A percentile compares a stretch with the other conserved stretches of the same genome.
Conservation (phyloP, 306 rosid species). For the Clitoria ternatea region DNA sequence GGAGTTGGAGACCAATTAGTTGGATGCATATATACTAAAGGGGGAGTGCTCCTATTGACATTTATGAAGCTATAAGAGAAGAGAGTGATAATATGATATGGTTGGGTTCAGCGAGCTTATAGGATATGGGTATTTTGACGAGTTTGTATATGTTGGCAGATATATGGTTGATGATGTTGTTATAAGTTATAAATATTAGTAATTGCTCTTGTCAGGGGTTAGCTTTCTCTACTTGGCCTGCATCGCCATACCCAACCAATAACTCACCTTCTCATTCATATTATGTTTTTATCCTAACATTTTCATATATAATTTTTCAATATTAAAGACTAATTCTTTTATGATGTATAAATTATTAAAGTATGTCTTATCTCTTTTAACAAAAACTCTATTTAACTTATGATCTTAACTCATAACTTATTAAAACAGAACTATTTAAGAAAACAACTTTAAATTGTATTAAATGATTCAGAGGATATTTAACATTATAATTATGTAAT, state of each 20-base stretch:
- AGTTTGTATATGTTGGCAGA: neutral
- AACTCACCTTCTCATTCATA: neutral
- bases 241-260: neutral
- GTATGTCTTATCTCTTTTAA: no score
- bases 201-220: neutral
- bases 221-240: neutral
- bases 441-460: no score
- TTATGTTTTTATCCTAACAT: no score
- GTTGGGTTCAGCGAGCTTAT: neutral
- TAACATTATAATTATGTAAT: no score
- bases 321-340: no score
- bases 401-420: no score
- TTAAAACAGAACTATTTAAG: no score
- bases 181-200: neutral
- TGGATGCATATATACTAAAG: neutral
- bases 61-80: neutral
- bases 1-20: neutral
- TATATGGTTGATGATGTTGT: neutral
- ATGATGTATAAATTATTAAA: no score
- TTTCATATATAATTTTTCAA: no score
- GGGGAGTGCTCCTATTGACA: neutral
- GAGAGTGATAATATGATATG: neutral
- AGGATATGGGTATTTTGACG: neutral
- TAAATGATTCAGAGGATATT: no score
- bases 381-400: no score